Evolutionary conservation across 148 eudicot species (phyloP).

Genomic region (Simmondsia chinensis): DNA sequence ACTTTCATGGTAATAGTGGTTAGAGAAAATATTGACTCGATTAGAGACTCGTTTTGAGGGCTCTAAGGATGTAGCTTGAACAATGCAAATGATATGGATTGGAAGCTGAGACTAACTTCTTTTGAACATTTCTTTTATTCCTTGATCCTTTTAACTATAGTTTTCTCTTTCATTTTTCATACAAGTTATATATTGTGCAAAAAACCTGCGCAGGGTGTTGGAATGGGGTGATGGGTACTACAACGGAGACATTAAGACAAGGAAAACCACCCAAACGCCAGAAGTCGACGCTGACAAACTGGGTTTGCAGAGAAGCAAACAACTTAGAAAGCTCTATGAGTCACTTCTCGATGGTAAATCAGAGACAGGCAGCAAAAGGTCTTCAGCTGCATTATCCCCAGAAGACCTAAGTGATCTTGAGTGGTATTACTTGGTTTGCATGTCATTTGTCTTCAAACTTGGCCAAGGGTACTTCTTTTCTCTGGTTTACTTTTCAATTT

Average conservation of each 20-base stretch:
- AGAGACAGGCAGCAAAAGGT: conserved; percentile 21
- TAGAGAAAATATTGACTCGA: no score
- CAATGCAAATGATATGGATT: no score
- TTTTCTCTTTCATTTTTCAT: neutral
- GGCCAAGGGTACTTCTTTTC: conserved; percentile 38
- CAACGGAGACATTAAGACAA: conserved; percentile 41
- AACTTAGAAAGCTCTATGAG: conserved; percentile 44
- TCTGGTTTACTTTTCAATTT: neutral
- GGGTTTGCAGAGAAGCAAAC: conserved; percentile 43
- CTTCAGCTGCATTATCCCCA: conserved; percentile 25
- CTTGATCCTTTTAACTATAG: neutral
- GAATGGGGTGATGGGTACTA: conserved; percentile 63
- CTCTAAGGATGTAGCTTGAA: no score
- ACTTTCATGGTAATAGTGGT: no score
- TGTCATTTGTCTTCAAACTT: conserved; percentile 42
- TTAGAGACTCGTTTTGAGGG: no score
- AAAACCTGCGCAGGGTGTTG: conserved; percentile 25
- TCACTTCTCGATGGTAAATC: conserved; percentile 30
- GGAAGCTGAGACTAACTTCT: no score
- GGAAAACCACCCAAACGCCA: conserved; percentile 15
- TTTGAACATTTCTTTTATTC: neutral
- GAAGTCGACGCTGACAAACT: conserved; percentile 27
- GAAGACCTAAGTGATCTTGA: conserved; percentile 46
- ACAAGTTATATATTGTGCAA: neutral
- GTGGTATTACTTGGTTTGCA: conserved; percentile 65